Conservation (phyloP, 352 stramenopile species). For the Phytophthora megakarya region DNA sequence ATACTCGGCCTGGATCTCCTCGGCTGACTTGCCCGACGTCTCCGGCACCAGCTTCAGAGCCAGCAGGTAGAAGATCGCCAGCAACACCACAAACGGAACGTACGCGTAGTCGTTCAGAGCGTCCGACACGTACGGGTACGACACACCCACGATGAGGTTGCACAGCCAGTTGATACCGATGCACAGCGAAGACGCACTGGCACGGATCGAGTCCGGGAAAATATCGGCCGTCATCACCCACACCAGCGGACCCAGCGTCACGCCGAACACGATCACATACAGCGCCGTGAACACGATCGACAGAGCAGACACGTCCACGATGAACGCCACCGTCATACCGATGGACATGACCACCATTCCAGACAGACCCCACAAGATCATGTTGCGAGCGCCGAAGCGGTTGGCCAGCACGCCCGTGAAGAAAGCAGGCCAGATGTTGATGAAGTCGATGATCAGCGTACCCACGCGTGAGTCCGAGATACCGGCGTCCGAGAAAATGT, state of each 20-base stretch:
- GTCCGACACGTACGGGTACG: constrained; percentile 53
- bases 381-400: too few relatives aligned
- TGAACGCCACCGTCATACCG: constrained; percentile 30
- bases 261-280: too few relatives aligned
- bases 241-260: too few relatives aligned
- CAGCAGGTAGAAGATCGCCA: constrained; percentile 48
- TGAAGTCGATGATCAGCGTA: too few relatives aligned
- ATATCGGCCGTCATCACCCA: too few relatives aligned
- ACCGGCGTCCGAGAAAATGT: too few relatives aligned
- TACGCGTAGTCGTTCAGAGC: constrained; percentile 35
- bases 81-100: constrained; percentile 49
- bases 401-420: too few relatives aligned
- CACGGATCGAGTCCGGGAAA: constrained; percentile 21
- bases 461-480: too few relatives aligned
- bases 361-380: constrained; percentile 51
- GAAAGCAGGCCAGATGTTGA: too few relatives aligned
- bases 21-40: constrained; percentile 54
- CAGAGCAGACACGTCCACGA: too few relatives aligned
- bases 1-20: constrained; percentile 52
- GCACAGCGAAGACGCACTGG: constrained; percentile 21
- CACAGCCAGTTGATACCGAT: constrained; percentile 53
- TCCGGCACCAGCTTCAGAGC: constrained; percentile 50
- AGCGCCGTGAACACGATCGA: too few relatives aligned
- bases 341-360: constrained; percentile 39
- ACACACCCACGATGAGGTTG: constrained; percentile 53